phyloP scores from a whole-genome alignment of 331 rosid species.

The Spiraea crenata region DNA sequence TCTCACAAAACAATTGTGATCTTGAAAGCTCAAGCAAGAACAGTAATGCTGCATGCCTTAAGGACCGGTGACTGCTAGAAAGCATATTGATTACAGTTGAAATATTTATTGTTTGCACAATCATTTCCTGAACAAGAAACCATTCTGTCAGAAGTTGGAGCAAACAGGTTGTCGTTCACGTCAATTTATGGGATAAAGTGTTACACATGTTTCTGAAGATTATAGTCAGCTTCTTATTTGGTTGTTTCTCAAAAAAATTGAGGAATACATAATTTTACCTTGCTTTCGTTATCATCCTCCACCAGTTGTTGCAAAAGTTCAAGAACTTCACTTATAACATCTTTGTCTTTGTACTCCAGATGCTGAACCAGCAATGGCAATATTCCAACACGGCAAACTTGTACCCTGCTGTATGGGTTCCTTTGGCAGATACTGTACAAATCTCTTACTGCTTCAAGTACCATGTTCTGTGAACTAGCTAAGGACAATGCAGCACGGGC shows the following conservation, averaged over 20 bases:
- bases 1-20: conserved; percentile 30
- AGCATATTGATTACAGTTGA: conserved; percentile 27
- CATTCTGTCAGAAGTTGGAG: neutral
- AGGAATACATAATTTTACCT: conserved; percentile 17
- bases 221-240: too few relatives aligned
- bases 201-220: too few relatives aligned
- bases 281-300: conserved; percentile 32
- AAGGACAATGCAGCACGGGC: conserved; percentile 37
- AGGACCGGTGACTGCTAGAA: conserved; percentile 31
- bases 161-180: neutral
- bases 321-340: conserved; percentile 32
- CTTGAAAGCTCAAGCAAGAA: conserved; percentile 44
- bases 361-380: conserved; percentile 33
- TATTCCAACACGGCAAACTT: conserved; percentile 30
- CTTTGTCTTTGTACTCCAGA: conserved; percentile 33
- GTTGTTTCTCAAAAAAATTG: neutral
- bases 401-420: conserved; percentile 22
- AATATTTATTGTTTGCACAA: conserved; percentile 21
- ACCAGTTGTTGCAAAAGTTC: conserved; percentile 30
- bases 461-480: conserved; percentile 50
- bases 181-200: too few relatives aligned
- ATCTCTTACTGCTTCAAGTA: conserved; percentile 44
- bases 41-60: conserved; percentile 36
- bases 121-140: conserved; percentile 38
- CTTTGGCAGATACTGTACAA: conserved; percentile 32